These are phyloP conservation scores for Ganoderma leucocontextum DNA, from an alignment of 1,284 basidiomycete species.

Conservation along the genomic window DNA sequence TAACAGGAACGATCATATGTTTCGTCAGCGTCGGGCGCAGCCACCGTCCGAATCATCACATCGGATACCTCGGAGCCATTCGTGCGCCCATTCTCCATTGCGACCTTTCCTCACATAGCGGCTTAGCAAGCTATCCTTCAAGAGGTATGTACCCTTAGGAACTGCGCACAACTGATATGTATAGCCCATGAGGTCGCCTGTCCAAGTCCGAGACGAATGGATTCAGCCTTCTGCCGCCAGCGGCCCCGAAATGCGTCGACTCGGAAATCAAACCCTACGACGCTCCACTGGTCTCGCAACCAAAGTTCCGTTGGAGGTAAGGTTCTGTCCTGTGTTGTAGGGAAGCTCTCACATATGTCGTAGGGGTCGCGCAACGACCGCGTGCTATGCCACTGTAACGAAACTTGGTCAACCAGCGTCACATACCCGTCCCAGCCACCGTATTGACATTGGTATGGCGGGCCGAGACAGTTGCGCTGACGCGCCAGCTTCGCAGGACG, in stretches of 20 bases:
- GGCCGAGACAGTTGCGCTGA: background rate
- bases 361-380: background rate
- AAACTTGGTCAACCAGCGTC: background rate
- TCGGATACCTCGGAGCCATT: background rate
- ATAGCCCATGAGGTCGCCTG: background rate
- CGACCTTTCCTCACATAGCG: background rate
- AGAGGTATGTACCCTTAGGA: background rate
- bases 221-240: background rate
- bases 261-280: conserved; percentile 2
- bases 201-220: background rate
- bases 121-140: background rate
- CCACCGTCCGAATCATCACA: background rate
- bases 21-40: background rate
- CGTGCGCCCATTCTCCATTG: conserved; percentile 3
- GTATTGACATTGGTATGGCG: background rate
- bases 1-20: background rate
- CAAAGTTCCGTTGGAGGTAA: background rate
- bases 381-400: background rate
- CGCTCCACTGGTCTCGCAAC: background rate
- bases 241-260: background rate
- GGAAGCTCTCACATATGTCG: conserved; percentile 5
- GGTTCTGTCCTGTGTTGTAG: background rate
- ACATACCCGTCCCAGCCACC: background rate
- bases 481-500: background rate
- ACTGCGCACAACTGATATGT: background rate